phyloP scores from a whole-genome alignment of 208 protist species.

The Naegleria gruberi region DNA sequence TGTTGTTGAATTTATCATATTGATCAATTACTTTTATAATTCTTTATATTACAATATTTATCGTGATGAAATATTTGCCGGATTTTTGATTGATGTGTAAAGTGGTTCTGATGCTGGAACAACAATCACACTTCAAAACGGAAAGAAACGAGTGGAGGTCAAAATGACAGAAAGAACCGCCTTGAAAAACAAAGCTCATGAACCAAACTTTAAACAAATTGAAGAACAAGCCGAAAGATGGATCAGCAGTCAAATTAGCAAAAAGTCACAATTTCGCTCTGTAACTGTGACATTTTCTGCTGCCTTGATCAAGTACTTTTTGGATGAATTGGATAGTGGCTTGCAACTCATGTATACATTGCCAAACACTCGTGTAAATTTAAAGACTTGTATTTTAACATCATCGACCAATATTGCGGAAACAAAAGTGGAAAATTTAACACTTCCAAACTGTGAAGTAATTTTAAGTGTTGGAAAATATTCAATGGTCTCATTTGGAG shows the following conservation, averaged over 20 bases:
- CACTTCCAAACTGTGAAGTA: background rate
- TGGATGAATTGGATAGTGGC: background rate
- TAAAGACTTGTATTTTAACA: background rate
- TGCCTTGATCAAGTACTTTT: background rate
- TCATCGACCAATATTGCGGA: background rate
- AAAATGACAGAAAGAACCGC: background rate
- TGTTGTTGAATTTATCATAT: too few species aligned
- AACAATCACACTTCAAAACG: background rate
- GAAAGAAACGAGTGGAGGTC: background rate
- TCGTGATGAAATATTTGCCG: too few species aligned
- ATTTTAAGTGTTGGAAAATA: background rate
- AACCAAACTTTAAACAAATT: background rate
- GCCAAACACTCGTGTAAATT: background rate
- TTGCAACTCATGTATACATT: background rate
- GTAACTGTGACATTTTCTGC: background rate
- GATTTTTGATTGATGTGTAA: too few species aligned
- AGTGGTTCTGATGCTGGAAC: background rate
- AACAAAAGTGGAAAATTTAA: background rate
- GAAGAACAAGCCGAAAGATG: background rate
- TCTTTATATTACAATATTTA: too few species aligned
- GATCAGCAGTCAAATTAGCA: background rate
- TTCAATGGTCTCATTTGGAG: background rate
- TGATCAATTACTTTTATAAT: background rate
- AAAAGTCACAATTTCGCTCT: background rate
- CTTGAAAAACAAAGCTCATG: background rate